phyloP scores from a whole-genome alignment of 2,329 filamentous ascomycete species.

The Chalara sp. region DNA sequence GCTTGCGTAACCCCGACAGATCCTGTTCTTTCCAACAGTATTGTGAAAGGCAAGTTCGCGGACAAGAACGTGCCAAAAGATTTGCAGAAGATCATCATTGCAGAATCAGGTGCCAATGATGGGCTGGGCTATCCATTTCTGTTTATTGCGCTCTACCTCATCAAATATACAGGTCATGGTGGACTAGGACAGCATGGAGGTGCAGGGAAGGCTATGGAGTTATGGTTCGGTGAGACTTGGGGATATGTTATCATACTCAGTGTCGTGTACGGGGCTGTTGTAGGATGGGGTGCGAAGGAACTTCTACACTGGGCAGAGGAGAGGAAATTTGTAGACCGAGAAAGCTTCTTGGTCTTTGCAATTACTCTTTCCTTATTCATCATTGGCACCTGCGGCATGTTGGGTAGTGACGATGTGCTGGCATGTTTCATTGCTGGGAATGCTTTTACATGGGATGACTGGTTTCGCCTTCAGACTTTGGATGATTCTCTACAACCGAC shows the following conservation, averaged over 20 bases:
- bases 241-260: slow-evolving; percentile 77
- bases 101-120: slow-evolving; percentile 82
- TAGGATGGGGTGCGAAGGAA: slow-evolving; percentile 78
- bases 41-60: slow-evolving; percentile 89
- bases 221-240: slow-evolving; percentile 85
- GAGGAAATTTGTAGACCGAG: slow-evolving; percentile 53
- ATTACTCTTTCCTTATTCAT: slow-evolving; percentile 83
- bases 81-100: slow-evolving; percentile 73
- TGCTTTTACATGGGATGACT: slow-evolving; percentile 86
- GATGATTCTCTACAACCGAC: slow-evolving; percentile 93
- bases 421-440: slow-evolving; percentile 93
- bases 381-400: slow-evolving; percentile 82
- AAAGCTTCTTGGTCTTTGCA: slow-evolving; percentile 45
- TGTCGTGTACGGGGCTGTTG: slow-evolving; percentile 65
- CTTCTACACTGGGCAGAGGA: slow-evolving; percentile 80
- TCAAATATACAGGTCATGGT: slow-evolving; percentile 63
- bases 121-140: slow-evolving; percentile 81
- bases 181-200: slow-evolving; percentile 50
- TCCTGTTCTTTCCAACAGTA: slow-evolving; percentile 79
- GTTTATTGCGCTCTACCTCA: slow-evolving; percentile 76
- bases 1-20: slow-evolving; percentile 92
- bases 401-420: slow-evolving; percentile 83
- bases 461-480: slow-evolving; percentile 82
- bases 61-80: slow-evolving; percentile 81
- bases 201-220: slow-evolving; percentile 57